Base-by-base conservation (phyloP, 345 rosid genomes). In the Eucalyptus tenuipes region DNA sequence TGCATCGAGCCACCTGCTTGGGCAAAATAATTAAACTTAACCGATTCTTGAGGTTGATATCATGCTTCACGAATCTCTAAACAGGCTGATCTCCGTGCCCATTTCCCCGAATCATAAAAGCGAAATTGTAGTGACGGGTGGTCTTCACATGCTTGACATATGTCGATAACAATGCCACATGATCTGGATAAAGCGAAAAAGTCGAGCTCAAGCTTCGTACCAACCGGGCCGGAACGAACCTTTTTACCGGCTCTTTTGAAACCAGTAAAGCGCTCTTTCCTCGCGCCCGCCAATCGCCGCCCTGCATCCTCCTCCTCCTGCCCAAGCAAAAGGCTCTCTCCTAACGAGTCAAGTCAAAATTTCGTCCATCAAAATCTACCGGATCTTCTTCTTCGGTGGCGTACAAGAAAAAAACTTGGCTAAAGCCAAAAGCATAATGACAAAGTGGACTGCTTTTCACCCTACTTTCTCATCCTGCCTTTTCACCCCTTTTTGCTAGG, bases 1-100 rank as follows among this genome's bases (percentile, higher is more conserved):
- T 20, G 81, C 0, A 31, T 17, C 1, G 20, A 18, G 24, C 81
- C 0, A 37, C 8, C 13, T 1, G 4, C 2, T 11, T 6, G 37
- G 3, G 81, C 45, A 42, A 33, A 2, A 10, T 12, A 71, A 17
- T 6, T 22, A 12, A 7, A 71, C 25, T 37, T 18, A 33, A 37
- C 27, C 25, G 25, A 37, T 71, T 37, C 45, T 3, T 10, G 13
- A 18, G 22, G 81, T 2, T 18, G 40, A 16, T 40, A 9, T 33
- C 8, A 18, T 9, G 42, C 20, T 68, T 10, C 80, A 2, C 42
- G 80, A 31, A 20, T 33, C 22, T 66, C 40, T 9, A 8, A 4
- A 31, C 22, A 33, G 22, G 13, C 20, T 3, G 22, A 68, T 33
- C 42, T 68, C 27, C 13, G 22, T 3, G 27, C 13, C 45, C 45